Conservation (phyloP, 164 flowering plant genomes). For the Piper longum region DNA sequence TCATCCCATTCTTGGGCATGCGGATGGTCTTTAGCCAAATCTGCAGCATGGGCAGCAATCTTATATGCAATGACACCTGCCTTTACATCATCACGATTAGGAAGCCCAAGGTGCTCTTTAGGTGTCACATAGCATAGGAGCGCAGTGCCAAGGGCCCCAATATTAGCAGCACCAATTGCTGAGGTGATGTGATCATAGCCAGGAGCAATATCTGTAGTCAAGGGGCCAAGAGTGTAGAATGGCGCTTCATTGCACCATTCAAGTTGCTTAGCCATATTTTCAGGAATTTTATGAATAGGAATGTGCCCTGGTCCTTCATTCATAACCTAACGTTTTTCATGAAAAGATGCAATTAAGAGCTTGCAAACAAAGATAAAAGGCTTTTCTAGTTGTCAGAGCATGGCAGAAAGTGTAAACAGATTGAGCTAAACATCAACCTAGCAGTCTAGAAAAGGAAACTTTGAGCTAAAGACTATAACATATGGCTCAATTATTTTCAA, state of each 20-base stretch:
- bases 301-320: constrained; percentile 99
- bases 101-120: constrained; percentile 96
- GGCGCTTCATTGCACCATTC: constrained; percentile 99
- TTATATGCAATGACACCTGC: constrained; percentile 96
- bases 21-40: constrained; percentile 87
- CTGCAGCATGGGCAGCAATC: constrained; percentile 99
- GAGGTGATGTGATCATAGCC: constrained; percentile 99
- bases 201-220: constrained; percentile 99
- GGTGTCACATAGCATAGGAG: constrained; percentile 98
- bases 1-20: constrained; percentile 98
- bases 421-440: too few species aligned
- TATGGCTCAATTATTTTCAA: neutral
- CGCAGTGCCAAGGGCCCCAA: constrained; percentile 99
- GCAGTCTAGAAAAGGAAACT: neutral
- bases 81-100: constrained; percentile 95
- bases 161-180: constrained; percentile 98
- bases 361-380: neutral
- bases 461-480: neutral
- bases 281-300: constrained; percentile 97
- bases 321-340: constrained; percentile 60
- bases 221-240: constrained; percentile 96
- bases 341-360: neutral
- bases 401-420: too few species aligned
- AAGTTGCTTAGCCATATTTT: constrained; percentile 94
- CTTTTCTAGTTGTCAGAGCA: neutral